Evolutionary conservation across 805 yeast genomes (phyloP).

Genomic region (Suhomyces sp.): DNA sequence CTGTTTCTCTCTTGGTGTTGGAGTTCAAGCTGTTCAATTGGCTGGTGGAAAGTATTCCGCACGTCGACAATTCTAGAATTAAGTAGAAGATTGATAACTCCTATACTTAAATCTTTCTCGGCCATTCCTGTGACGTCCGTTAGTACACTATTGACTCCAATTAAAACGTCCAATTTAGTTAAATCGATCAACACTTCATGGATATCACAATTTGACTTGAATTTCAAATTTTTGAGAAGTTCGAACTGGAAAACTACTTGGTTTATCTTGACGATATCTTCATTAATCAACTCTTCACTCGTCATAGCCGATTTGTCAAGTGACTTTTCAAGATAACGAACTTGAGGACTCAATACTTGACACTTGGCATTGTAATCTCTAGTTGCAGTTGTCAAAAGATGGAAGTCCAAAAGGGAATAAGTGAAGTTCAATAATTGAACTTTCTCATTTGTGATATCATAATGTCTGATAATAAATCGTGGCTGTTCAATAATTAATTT

Average conservation of each 20-base stretch:
- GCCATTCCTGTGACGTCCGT: conserved; percentile 23
- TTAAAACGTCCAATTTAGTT: conserved; percentile 28
- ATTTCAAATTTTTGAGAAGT: conserved; percentile 28
- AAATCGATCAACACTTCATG: conserved; percentile 24
- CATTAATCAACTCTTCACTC: conserved; percentile 3
- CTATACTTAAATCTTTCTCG: conserved; percentile 24
- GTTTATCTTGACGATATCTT: conserved; percentile 18
- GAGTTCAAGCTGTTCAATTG: background rate
- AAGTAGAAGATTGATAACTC: conserved; percentile 27
- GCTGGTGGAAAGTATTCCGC: background rate
- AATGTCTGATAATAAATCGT: conserved; percentile 26
- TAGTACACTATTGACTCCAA: conserved; percentile 33
- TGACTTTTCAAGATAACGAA: conserved; percentile 30
- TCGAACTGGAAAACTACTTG: conserved; percentile 20
- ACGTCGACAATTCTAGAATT: conserved; percentile 20
- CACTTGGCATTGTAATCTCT: conserved; percentile 36
- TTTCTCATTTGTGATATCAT: conserved; percentile 13
- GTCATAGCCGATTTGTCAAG: background rate
- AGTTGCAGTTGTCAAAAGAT: conserved; percentile 27
- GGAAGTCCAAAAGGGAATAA: conserved; percentile 36
- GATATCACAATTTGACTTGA: conserved; percentile 20
- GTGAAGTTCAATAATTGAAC: conserved; percentile 31
- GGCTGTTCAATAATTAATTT: conserved; percentile 36
- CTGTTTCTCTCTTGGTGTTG: background rate
- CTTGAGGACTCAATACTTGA: conserved; percentile 33